Evolutionary conservation across 208 protist species (phyloP).

Genomic region (Trypanosoma brucei): DNA sequence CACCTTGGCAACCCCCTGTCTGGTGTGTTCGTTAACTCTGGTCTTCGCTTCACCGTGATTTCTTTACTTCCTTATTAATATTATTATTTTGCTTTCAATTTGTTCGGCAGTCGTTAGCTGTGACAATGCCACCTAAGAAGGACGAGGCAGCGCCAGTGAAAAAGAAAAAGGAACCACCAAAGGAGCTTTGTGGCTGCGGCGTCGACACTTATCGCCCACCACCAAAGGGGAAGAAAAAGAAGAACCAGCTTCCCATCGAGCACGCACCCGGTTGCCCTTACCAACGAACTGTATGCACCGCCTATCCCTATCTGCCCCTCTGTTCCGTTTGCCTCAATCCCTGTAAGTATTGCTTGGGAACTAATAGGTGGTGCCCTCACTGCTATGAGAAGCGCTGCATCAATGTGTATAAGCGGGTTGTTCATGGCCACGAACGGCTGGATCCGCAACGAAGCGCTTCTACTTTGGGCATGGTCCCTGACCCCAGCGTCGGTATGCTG

Average conservation of each 20-base stretch:
- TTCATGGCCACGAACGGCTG: slow-evolving; percentile 47
- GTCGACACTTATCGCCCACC: slow-evolving; percentile 76
- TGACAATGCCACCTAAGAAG: slow-evolving; percentile 38
- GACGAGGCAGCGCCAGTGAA: slow-evolving; percentile 26
- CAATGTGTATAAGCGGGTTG: slow-evolving; percentile 68
- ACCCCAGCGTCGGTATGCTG: neutral
- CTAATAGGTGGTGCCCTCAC: slow-evolving; percentile 81
- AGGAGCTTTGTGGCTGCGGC: slow-evolving; percentile 81
- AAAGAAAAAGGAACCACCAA: slow-evolving; percentile 65
- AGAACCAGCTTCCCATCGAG: slow-evolving; percentile 36
- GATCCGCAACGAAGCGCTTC: neutral
- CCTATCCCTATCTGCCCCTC: slow-evolving; percentile 72
- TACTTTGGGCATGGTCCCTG: slow-evolving; percentile 1
- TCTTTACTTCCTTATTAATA: slow-evolving; percentile 4
- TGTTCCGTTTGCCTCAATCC: slow-evolving; percentile 68
- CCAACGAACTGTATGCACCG: slow-evolving; percentile 77
- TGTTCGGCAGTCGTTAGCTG: neutral
- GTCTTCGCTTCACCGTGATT: slow-evolving; percentile 1
- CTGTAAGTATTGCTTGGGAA: slow-evolving; percentile 69
- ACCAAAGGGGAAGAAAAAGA: slow-evolving; percentile 72
- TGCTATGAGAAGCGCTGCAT: slow-evolving; percentile 81
- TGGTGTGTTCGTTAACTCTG: neutral
- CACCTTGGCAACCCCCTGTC: too few species aligned
- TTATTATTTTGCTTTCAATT: neutral
- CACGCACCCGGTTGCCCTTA: slow-evolving; percentile 70